phyloP scores from a whole-genome alignment of 805 yeast species.

The Lipomyces lipofer region DNA sequence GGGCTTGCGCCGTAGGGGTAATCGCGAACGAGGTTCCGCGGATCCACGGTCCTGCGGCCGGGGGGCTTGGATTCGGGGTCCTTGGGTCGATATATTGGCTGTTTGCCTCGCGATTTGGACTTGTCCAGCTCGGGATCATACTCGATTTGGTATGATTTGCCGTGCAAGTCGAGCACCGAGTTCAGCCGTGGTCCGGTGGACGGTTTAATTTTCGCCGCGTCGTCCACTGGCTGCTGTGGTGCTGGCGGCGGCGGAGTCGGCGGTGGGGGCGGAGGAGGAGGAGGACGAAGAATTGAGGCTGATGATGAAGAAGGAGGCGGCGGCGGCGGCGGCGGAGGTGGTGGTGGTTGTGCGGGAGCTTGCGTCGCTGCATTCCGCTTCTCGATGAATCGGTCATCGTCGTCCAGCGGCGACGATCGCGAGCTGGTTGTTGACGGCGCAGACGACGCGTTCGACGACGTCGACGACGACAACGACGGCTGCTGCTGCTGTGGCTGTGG shows the following conservation, averaged over 20 bases:
- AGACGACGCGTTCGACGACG: background rate
- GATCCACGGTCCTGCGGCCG: conserved; percentile 22
- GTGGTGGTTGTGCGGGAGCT: no score
- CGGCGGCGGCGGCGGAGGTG: conserved; percentile 4
- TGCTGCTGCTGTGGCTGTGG: background rate
- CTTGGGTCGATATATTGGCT: conserved; percentile 41
- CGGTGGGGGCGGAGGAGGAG: background rate
- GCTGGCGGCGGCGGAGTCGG: conserved; percentile 4
- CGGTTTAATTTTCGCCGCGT: background rate
- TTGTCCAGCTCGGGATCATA: conserved; percentile 57
- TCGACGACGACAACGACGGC: background rate
- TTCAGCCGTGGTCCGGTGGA: background rate
- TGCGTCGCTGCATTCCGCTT: no score
- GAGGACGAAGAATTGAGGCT: background rate
- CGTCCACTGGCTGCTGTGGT: background rate
- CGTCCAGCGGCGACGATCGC: conserved; percentile 1
- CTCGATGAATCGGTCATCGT: background rate
- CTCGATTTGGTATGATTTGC: conserved; percentile 46
- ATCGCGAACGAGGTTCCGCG: conserved; percentile 10
- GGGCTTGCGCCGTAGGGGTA: conserved; percentile 29
- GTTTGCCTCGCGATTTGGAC: conserved; percentile 44
- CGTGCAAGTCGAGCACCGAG: conserved; percentile 19
- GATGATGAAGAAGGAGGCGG: conserved; percentile 1
- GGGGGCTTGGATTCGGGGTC: conserved; percentile 29
- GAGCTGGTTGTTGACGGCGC: conserved; percentile 8